phyloP scores from a whole-genome alignment of 2,329 filamentous ascomycete species.

The Bimuria novae-zelandiae region DNA sequence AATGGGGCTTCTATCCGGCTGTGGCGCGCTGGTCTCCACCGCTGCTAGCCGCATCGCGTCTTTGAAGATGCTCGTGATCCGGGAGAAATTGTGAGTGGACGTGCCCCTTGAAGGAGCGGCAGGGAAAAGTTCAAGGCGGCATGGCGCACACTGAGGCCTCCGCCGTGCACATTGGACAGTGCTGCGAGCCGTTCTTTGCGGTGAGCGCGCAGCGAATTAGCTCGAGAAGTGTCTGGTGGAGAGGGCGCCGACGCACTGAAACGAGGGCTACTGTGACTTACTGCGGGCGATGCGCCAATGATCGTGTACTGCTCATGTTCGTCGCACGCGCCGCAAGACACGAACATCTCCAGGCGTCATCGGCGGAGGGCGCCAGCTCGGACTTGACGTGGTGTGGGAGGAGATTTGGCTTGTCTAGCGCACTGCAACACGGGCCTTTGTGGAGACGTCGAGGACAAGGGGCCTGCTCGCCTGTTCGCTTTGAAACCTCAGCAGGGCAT shows the following conservation, averaged over 20 bases:
- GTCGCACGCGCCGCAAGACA: neutral
- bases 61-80: conserved; percentile 1
- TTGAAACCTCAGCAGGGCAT: conserved; percentile 26
- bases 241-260: neutral
- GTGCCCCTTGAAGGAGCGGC: conserved; percentile 8
- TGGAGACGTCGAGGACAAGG: neutral
- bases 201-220: conserved; percentile 2
- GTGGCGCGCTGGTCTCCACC: conserved; percentile 4
- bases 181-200: conserved; percentile 4
- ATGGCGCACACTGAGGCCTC: neutral
- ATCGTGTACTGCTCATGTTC: neutral
- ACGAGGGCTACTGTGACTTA: neutral
- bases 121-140: neutral
- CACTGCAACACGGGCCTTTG: neutral
- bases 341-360: neutral
- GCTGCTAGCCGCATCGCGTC: conserved; percentile 3
- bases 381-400: neutral
- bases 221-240: neutral
- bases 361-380: neutral
- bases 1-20: neutral
- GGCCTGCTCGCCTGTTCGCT: conserved; percentile 21
- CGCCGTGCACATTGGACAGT: neutral
- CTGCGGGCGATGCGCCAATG: neutral
- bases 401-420: neutral
- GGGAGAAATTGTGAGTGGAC: conserved; percentile 11